Percentiles rank a stretch among this genome's conserved stretches.
phyloP scores from a whole-genome alignment of 2,329 filamentous ascomycete species.

The Xylaria sp. region DNA sequence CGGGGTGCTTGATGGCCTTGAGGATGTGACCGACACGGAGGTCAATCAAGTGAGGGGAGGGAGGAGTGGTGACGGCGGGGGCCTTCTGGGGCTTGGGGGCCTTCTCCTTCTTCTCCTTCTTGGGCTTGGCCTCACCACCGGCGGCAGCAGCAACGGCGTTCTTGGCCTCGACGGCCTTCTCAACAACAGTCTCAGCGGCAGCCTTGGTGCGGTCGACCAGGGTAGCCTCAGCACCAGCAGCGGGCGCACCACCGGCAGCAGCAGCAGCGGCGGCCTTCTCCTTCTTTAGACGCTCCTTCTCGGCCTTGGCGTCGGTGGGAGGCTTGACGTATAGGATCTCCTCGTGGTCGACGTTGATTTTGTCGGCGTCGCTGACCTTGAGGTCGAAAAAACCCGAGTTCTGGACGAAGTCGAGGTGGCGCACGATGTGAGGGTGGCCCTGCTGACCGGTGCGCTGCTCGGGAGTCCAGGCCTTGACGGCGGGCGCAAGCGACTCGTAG shows the following conservation, averaged over 20 bases:
- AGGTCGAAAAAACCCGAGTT: constrained; percentile 73
- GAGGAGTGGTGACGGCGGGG: constrained; percentile 64
- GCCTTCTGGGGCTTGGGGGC: constrained; percentile 68
- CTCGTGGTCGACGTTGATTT: constrained; percentile 71
- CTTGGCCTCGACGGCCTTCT: constrained; percentile 46
- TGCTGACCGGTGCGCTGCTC: constrained; percentile 87
- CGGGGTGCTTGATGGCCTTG: constrained; percentile 90
- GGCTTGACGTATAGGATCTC: constrained; percentile 85
- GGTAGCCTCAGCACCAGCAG: constrained; percentile 41
- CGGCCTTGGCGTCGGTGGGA: constrained; percentile 82
- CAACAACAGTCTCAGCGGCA: constrained; percentile 51
- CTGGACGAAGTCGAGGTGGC: constrained; percentile 91
- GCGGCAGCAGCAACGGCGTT: constrained; percentile 47
- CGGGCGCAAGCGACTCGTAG: constrained; percentile 70
- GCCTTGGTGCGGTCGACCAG: constrained; percentile 59
- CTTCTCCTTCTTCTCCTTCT: constrained; percentile 91
- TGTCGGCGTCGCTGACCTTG: constrained; percentile 63
- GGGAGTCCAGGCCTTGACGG: constrained; percentile 71
- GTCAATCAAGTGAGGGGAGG: constrained; percentile 83
- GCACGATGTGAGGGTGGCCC: constrained; percentile 85
- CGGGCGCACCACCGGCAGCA: constrained; percentile 39
- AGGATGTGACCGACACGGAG: constrained; percentile 95
- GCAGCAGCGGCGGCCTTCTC: constrained; percentile 68
- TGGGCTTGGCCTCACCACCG: constrained; percentile 43
- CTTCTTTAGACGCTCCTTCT: constrained; percentile 96